A percentile compares a stretch with the other conserved stretches of the same genome.
phyloP scores from a whole-genome alignment of 2,329 filamentous ascomycete species.

The Cladophialophora psammophila region DNA sequence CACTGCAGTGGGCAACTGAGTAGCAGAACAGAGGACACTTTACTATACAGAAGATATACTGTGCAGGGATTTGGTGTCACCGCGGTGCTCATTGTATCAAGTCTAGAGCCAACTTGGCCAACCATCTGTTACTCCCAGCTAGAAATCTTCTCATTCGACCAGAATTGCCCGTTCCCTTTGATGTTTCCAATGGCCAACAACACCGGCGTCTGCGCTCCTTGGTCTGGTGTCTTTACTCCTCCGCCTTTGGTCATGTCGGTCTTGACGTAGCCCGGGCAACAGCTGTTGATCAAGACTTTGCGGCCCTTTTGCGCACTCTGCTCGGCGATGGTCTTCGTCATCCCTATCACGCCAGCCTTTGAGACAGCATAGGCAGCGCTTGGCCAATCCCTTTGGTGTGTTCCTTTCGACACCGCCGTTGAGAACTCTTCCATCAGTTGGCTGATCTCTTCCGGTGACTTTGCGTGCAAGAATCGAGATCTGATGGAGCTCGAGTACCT shows the following conservation, averaged over 20 bases:
- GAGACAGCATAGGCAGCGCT: constrained; percentile 59
- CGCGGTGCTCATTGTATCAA: neutral
- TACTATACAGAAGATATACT: neutral
- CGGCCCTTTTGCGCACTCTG: constrained; percentile 46
- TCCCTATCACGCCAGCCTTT: constrained; percentile 55
- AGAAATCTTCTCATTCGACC: constrained; percentile 48
- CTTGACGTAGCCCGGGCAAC: constrained; percentile 55
- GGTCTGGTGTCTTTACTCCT: constrained; percentile 51
- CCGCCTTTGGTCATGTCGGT: constrained; percentile 57
- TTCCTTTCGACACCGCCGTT: constrained; percentile 56
- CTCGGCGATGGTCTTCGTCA: constrained; percentile 50
- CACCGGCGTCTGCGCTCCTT: constrained; percentile 56
- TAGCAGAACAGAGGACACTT: neutral
- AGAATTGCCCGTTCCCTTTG: constrained; percentile 49
- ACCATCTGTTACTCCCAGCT: constrained; percentile 25
- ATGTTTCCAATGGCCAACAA: constrained; percentile 53
- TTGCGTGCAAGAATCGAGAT: constrained; percentile 52
- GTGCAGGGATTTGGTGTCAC: neutral
- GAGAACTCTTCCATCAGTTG: constrained; percentile 60
- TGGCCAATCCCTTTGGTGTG: constrained; percentile 56
- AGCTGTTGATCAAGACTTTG: constrained; percentile 49
- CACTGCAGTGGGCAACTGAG: neutral
- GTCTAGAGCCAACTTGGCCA: neutral
- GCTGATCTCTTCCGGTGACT: constrained; percentile 54
- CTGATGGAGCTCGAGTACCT: constrained; percentile 56